Base-by-base conservation (phyloP, 352 stramenopile genomes). In the Phytophthora boehmeriae region DNA sequence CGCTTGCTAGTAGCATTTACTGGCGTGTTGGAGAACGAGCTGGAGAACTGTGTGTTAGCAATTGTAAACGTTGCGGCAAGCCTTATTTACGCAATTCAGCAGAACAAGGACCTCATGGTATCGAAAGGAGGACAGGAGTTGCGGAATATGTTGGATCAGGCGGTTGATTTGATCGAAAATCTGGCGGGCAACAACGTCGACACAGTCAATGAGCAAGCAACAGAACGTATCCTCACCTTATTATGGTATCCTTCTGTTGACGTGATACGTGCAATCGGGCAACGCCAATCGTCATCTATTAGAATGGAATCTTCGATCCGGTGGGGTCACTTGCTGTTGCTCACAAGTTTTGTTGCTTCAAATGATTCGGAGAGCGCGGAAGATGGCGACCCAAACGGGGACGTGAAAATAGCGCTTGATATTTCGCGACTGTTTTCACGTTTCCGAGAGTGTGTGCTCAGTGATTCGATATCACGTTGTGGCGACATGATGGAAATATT, bases 31-130 rank as follows among this genome's bases (percentile, higher is more conserved):
- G 67, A 69, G 23, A 66, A 48, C 5, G 51, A 83, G 47, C 36
- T 86, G n/a, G 73, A 86, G 25, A 72, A 71, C 39, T 72, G 71
- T 19, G 58, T 86, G 3, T 34, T 83, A 47, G 59, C 59, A 13
- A 22, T 74, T 41, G 73, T 81, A 2, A 83, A 86, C 30, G 69
- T 79, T 19, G 68, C 68, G 13, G 66, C 71, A 0, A 71, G 43
- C 62, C 63, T 84, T 23, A 23, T 77, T 27, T 60, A 77, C 47
- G 23, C 63, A 2, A 32, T 42, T 4, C 59, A 51, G 1, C 45
- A 66, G 20, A 48, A 20, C 25, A 22, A 39, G n/a, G 13, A 64
- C 4, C 44, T 39, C 19, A 27, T 43, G 8, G 36, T 58, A 17
- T 52, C 53, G n/a, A 80, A 76, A 35, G 9, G 62, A 30, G 56